A percentile compares a stretch with the other conserved stretches of the same genome.
phyloP scores from a whole-genome alignment of 2,329 filamentous ascomycete genomes.

The Botryotinia calthae region DNA sequence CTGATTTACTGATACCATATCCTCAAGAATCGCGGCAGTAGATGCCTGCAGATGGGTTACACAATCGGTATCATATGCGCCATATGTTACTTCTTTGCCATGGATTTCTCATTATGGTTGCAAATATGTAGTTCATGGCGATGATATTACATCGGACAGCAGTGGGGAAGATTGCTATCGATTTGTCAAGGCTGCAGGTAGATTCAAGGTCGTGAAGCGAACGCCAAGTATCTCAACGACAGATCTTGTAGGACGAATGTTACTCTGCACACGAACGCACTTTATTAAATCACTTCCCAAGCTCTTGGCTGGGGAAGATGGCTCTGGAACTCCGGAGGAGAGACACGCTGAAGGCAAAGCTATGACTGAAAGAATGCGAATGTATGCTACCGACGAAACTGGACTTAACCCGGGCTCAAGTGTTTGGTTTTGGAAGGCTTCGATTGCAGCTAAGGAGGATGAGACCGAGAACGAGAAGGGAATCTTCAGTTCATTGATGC shows the following conservation, averaged over 20 bases:
- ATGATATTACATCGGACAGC: constrained; percentile 95
- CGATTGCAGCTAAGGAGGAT: constrained; percentile 38
- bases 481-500: constrained; percentile 64
- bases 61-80: constrained; percentile 75
- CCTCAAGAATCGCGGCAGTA: constrained; percentile 72
- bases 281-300: constrained; percentile 80
- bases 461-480: constrained; percentile 58
- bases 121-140: constrained; percentile 92
- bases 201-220: constrained; percentile 95
- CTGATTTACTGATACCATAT: constrained; percentile 33
- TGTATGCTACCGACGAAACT: constrained; percentile 85
- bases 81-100: constrained; percentile 88
- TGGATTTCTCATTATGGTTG: constrained; percentile 97
- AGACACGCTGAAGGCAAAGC: constrained; percentile 59
- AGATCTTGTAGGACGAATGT: constrained; percentile 96
- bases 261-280: constrained; percentile 91
- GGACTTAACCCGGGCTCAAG: constrained; percentile 75
- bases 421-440: constrained; percentile 78
- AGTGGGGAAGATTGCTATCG: constrained; percentile 95
- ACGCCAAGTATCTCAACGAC: constrained; percentile 97
- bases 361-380: constrained; percentile 73
- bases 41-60: constrained; percentile 96
- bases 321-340: constrained; percentile 67
- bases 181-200: constrained; percentile 88
- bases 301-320: constrained; percentile 68